Conservation (phyloP, 1,284 basidiomycete species). For the Sporisorium scitamineum region DNA sequence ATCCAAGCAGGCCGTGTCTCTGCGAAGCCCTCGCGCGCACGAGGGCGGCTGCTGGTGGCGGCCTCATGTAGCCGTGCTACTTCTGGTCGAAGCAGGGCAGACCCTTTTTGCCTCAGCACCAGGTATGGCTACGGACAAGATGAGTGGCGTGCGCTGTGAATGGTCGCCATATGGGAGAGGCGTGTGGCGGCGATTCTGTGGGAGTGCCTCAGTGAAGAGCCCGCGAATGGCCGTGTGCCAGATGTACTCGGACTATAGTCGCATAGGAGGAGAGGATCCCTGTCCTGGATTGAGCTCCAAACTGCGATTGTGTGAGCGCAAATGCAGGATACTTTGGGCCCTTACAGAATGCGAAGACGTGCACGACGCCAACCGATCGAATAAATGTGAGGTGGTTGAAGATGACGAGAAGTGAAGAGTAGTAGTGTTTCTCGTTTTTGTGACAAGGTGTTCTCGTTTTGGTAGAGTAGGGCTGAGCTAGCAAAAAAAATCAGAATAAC, state of each 20-base stretch:
- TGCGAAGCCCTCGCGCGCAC: conserved; percentile 16
- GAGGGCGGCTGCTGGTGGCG: conserved; percentile 27
- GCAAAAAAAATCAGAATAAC: conserved; percentile 28
- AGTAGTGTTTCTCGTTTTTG: too few species aligned
- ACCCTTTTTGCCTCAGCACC: conserved; percentile 14
- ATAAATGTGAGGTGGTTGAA: background rate
- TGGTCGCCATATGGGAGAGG: conserved; percentile 16
- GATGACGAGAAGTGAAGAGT: background rate
- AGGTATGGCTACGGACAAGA: conserved; percentile 8
- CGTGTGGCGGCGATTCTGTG: background rate
- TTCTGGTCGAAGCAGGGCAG: conserved; percentile 21
- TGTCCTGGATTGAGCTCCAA: conserved; percentile 1
- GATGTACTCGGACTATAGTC: background rate
- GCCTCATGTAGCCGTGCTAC: conserved; percentile 33
- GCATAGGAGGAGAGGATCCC: background rate
- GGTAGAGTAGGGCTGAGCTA: conserved; percentile 14
- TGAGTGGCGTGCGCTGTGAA: background rate
- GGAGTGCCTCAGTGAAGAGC: background rate
- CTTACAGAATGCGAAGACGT: too few species aligned
- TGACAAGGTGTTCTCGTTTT: background rate
- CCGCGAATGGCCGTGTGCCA: background rate
- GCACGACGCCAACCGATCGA: background rate
- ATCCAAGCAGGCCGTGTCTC: conserved; percentile 10
- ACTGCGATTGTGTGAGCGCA: background rate
- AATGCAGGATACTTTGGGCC: background rate